Conservation (phyloP, 768 basidiomycete species). For the Leccinum boreale region DNA sequence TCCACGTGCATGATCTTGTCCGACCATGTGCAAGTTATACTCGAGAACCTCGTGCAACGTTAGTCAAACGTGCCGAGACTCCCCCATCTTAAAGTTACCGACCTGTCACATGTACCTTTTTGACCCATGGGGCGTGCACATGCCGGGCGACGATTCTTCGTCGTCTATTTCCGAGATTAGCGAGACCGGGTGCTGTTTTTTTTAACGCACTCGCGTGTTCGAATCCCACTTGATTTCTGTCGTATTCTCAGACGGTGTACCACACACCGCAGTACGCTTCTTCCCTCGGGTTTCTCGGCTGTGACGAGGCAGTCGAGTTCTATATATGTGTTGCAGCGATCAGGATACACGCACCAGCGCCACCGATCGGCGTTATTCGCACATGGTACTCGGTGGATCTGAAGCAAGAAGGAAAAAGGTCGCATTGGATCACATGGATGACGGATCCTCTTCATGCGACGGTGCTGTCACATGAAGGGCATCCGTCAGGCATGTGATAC, state of each 20-base stretch:
- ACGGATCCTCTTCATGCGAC: too few species aligned
- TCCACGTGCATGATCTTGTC: background rate
- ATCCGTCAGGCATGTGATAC: too few species aligned
- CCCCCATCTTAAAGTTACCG: too few species aligned
- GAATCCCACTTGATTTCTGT: background rate
- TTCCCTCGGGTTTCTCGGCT: background rate
- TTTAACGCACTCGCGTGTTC: too few species aligned
- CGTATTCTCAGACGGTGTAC: background rate
- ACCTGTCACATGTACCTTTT: too few species aligned
- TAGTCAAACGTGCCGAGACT: too few species aligned
- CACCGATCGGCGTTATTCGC: background rate
- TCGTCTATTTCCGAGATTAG: too few species aligned
- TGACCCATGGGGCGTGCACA: too few species aligned
- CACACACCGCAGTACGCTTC: background rate
- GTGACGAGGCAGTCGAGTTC: background rate
- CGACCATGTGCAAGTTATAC: background rate
- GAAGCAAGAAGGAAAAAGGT: background rate
- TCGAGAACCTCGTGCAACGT: background rate
- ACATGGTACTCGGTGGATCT: background rate
- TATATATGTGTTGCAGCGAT: background rate
- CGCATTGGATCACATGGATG: background rate
- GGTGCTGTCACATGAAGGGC: too few species aligned
- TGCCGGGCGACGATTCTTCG: too few species aligned
- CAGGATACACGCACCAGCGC: background rate
- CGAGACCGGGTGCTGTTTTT: too few species aligned